Percentiles rank a stretch among this genome's conserved stretches.
Evolutionary conservation across 768 basidiomycete genomes (phyloP).

Genomic region (Tulasnella sp.): DNA sequence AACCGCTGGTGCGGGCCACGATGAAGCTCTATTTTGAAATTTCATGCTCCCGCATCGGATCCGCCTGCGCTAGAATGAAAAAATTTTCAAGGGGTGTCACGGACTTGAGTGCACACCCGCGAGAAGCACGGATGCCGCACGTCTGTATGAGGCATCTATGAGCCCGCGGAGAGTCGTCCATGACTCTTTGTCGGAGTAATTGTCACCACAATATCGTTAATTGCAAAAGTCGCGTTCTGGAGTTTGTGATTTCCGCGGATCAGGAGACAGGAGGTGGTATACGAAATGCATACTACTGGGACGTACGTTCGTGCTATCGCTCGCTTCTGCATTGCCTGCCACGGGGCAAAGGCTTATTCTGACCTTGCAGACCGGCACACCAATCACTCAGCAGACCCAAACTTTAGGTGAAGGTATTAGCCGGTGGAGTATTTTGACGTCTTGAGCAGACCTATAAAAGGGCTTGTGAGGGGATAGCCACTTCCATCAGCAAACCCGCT

Average conservation of each 20-base stretch:
- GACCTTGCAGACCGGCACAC: conserved; percentile 9
- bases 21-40: conserved; percentile 14
- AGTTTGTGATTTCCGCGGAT: conserved; percentile 10
- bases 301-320: conserved; percentile 9
- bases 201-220: not conserved
- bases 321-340: conserved; percentile 3
- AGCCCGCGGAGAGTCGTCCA: not conserved
- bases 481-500: conserved; percentile 10
- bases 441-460: not conserved
- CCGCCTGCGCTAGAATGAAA: conserved; percentile 9
- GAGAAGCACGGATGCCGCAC: conserved; percentile 6
- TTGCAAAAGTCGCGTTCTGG: conserved; percentile 1
- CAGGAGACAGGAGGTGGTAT: conserved; percentile 8
- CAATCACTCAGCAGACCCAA: conserved; percentile 9
- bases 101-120: not conserved
- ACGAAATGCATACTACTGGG: conserved; percentile 3
- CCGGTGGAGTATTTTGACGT: conserved; percentile 14
- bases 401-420: not conserved
- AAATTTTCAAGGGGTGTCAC: not conserved
- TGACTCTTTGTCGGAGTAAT: conserved; percentile 10
- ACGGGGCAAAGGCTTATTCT: conserved; percentile 10
- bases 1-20: conserved; percentile 13
- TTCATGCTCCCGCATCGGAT: conserved; percentile 5
- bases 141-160: not conserved
- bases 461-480: not conserved